Evolutionary conservation across 129 eudicot species (phyloP).

Genomic region (Pulicaria dysenterica): DNA sequence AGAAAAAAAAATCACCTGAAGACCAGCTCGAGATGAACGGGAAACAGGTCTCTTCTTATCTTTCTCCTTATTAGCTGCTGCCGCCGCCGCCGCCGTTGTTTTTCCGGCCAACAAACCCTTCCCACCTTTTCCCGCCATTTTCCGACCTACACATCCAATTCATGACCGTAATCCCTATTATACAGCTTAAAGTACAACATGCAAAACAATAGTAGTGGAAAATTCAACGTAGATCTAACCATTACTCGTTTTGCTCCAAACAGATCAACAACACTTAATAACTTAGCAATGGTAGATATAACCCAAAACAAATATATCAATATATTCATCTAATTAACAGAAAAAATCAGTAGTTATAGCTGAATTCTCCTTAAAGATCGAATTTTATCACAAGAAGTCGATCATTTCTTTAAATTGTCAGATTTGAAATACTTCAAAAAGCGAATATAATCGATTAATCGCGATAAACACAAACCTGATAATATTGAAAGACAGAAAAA

Average conservation of each 20-base stretch:
- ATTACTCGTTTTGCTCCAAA: too few species aligned
- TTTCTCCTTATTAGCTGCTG: slow-evolving; percentile 48
- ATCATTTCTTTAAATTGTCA: background rate
- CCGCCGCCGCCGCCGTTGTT: slow-evolving; percentile 51
- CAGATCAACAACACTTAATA: background rate
- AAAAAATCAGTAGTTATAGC: background rate
- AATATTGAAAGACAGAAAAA: background rate
- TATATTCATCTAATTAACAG: background rate
- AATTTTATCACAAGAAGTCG: background rate
- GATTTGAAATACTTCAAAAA: background rate
- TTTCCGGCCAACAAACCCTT: slow-evolving; percentile 63
- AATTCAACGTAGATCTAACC: too few species aligned
- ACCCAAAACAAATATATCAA: background rate
- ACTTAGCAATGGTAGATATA: background rate
- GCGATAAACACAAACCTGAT: slow-evolving; percentile 14
- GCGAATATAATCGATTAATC: background rate
- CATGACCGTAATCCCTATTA: too few species aligned
- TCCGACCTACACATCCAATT: background rate
- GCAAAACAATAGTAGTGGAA: too few species aligned
- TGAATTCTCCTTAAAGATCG: background rate
- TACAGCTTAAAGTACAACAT: too few species aligned
- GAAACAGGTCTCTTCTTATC: slow-evolving; percentile 58
- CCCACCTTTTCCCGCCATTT: slow-evolving; percentile 71
- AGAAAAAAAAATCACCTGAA: slow-evolving; percentile 30
- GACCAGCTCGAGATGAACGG: slow-evolving; percentile 61